Base-by-base conservation (phyloP, 1,284 basidiomycete species). In the Heterobasidion parviporum region DNA sequence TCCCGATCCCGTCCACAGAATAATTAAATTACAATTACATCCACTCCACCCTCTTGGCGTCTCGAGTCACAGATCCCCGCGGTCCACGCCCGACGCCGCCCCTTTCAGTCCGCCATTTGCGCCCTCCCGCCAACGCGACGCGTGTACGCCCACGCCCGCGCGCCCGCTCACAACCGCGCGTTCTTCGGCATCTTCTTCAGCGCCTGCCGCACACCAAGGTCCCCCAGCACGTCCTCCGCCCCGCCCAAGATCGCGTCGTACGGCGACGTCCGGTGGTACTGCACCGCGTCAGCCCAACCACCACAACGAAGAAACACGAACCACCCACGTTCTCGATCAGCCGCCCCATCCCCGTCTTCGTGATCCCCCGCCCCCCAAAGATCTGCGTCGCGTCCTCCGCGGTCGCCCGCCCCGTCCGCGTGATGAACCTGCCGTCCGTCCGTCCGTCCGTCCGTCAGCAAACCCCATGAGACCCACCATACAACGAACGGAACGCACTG, bases 331-430 rank as follows among this genome's bases (percentile, higher is more conserved):
- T 79, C 63, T 82, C 81, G 47, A 82, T 71, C 43, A 77, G 67
- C 56, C 68, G 73, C 54, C 81, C 80, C 81, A 82, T 82, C 20
- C 81, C 81, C 0, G 75, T 71, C 54, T 70, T 67, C 0, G 80
- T 82, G 62, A 80, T 71, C 0, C 73, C 77, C 3, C 78, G 72
- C 10, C 78, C 78, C 36, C 78, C 79, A 57, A 79, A 79, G 36
- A 79, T 70, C 65, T 82, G 77, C 2, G 80, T 78, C 8, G 81
- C 76, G 53, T 79, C 79, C 72, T 87, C 83, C 16, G 87, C 87
- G 3, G 83, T 88, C 65, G 87, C 85, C 50, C 85, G 81, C 1
- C 83, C 84, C 7, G 80, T 78, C 18, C 77, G 74, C 6, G 87
- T 85, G 51, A 87, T 78, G 63, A 80, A 87, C 66, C 85, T 88